Percentiles rank a stretch among this genome's conserved stretches.
Conservation (phyloP, 495 filamentous ascomycete species). For the Parathielavia appendiculata region DNA sequence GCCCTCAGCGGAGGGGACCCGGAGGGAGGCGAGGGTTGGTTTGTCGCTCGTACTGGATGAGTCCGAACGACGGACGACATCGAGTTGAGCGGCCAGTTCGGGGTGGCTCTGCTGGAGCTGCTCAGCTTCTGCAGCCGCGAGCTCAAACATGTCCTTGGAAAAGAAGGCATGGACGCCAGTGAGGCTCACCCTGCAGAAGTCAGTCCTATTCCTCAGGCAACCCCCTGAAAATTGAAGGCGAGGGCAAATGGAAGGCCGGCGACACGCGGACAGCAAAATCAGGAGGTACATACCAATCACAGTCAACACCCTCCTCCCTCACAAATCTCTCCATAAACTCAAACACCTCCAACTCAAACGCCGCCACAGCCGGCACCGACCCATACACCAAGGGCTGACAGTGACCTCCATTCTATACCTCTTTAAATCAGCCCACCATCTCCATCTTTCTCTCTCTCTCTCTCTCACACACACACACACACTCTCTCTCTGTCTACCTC, state of each 20-base stretch:
- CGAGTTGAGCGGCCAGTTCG: slow-evolving; percentile 40
- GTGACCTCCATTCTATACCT: slow-evolving; percentile 62
- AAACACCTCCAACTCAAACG: slow-evolving; percentile 62
- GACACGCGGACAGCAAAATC: neutral
- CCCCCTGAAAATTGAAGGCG: neutral
- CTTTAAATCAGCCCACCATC: neutral
- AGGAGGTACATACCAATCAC: slow-evolving; percentile 47
- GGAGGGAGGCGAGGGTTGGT: slow-evolving; percentile 27
- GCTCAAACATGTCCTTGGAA: slow-evolving; percentile 41
- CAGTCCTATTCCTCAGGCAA: slow-evolving; percentile 2
- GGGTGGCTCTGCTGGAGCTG: slow-evolving; percentile 46
- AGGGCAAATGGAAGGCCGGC: too few relatives aligned
- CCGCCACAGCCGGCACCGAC: slow-evolving; percentile 45
- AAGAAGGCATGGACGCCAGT: slow-evolving; percentile 51
- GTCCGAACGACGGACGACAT: slow-evolving; percentile 29
- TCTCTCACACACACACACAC: too few relatives aligned
- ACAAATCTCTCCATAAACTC: slow-evolving; percentile 49
- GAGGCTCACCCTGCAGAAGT: slow-evolving; percentile 32
- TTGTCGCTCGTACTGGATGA: slow-evolving; percentile 9
- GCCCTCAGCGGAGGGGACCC: slow-evolving; percentile 40
- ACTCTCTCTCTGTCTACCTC: too few relatives aligned
- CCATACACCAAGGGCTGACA: slow-evolving; percentile 61
- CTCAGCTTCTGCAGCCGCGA: slow-evolving; percentile 39
- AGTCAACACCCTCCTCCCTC: slow-evolving; percentile 49
- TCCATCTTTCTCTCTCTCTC: neutral